These are phyloP conservation scores for Aspergillus sp. DNA, from an alignment of 2,329 filamentous ascomycete genomes.

Conservation along the genomic window DNA sequence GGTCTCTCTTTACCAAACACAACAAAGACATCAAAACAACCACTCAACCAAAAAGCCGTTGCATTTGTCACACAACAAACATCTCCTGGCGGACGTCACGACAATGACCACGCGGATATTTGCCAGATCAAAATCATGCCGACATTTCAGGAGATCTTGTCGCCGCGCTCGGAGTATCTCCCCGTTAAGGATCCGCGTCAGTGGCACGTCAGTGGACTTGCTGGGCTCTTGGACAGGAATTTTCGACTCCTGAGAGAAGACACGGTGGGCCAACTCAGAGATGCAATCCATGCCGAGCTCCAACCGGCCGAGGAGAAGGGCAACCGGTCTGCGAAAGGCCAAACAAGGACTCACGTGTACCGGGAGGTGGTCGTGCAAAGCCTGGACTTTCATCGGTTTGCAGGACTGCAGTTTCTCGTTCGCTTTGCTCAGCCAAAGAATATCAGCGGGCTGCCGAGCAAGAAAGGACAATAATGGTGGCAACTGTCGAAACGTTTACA, in stretches of 20 bases:
- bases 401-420: conserved; percentile 20
- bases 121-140: conserved; percentile 35
- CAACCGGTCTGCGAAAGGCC: neutral
- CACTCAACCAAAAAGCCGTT: neutral
- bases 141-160: conserved; percentile 33
- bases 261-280: conserved; percentile 29
- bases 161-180: conserved; percentile 28
- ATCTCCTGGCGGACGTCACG: conserved; percentile 30
- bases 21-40: neutral
- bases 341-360: conserved; percentile 15
- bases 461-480: conserved; percentile 27
- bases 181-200: conserved; percentile 29
- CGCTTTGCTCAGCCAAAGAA: conserved; percentile 23
- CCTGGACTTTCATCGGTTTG: conserved; percentile 16
- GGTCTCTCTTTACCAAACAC: conserved; percentile 8
- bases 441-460: conserved; percentile 5
- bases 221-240: conserved; percentile 31
- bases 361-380: conserved; percentile 3
- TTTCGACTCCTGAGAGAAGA: conserved; percentile 39
- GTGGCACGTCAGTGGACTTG: conserved; percentile 25
- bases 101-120: conserved; percentile 37
- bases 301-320: neutral
- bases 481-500: conserved; percentile 27
- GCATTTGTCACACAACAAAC: conserved; percentile 14
- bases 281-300: conserved; percentile 29